Evolutionary conservation across 306 rosid species (phyloP).

Genomic region (Prunus mume): DNA sequence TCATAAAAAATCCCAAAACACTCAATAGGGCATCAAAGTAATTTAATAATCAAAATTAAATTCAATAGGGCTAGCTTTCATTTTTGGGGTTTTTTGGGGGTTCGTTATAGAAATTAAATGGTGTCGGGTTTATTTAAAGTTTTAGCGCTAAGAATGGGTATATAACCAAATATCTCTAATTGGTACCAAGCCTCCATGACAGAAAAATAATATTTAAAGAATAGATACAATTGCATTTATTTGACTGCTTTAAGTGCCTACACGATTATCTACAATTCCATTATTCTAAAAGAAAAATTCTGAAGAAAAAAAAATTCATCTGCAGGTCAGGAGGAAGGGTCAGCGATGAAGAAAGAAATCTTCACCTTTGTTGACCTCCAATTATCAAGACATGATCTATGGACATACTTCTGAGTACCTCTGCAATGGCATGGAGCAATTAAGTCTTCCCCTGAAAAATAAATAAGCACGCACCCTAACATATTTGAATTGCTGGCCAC

Average conservation of each 20-base stretch:
- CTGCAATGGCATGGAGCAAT: conserved; percentile 98
- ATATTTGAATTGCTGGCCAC: background rate
- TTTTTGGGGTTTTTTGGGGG: too few relatives aligned
- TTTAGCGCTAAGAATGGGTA: too few relatives aligned
- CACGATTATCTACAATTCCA: background rate
- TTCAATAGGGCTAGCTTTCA: too few relatives aligned
- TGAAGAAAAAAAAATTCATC: background rate
- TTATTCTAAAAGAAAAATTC: conserved; percentile 2
- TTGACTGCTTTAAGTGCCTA: background rate
- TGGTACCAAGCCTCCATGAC: conserved; percentile 4
- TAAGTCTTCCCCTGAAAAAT: conserved; percentile 74
- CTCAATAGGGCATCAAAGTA: too few relatives aligned
- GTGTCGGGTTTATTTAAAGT: too few relatives aligned
- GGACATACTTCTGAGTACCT: conserved; percentile 96
- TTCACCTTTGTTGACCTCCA: conserved; percentile 97
- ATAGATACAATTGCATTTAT: background rate
- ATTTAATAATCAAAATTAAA: too few relatives aligned
- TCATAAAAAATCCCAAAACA: too few relatives aligned
- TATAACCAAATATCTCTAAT: too few relatives aligned
- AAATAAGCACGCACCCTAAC: conserved; percentile 8
- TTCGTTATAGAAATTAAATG: too few relatives aligned
- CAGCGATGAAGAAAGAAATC: conserved; percentile 6
- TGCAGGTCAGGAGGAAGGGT: conserved; percentile 11
- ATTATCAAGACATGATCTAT: conserved; percentile 92
- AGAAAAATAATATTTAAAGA: background rate